phyloP scores from a whole-genome alignment of 2,329 filamentous ascomycete species.

The Verticillium nonalfalfae region DNA sequence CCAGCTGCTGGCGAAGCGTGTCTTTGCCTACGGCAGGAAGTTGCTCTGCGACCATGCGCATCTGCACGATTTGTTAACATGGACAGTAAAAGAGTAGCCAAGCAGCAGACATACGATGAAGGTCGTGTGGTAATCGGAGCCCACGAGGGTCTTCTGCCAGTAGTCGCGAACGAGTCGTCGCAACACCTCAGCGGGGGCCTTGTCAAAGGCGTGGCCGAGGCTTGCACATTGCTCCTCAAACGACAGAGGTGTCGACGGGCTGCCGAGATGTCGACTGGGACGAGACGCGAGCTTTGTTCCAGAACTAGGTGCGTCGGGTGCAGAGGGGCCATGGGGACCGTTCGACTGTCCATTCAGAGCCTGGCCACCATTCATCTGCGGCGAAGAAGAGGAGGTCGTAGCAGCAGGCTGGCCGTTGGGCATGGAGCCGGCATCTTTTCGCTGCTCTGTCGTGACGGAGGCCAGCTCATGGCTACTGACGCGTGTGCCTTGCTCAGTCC shows the following conservation, averaged over 20 bases:
- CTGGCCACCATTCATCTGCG: too few relatives aligned
- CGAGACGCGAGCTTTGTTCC: too few relatives aligned
- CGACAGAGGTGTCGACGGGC: conserved; percentile 11
- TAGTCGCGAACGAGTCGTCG: conserved; percentile 42
- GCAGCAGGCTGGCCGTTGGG: too few relatives aligned
- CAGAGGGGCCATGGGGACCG: conserved; percentile 16
- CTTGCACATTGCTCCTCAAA: conserved; percentile 31
- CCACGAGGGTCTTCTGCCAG: conserved; percentile 42
- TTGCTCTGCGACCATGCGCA: not conserved
- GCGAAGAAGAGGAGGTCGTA: too few relatives aligned
- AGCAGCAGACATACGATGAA: conserved; percentile 39
- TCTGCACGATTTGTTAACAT: conserved; percentile 17
- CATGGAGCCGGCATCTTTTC: too few relatives aligned
- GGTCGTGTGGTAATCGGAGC: conserved; percentile 44
- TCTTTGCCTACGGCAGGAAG: not conserved
- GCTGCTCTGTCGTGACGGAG: conserved; percentile 15
- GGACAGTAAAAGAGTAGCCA: not conserved
- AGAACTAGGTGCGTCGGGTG: too few relatives aligned
- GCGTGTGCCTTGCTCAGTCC: not conserved
- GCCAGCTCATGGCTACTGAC: not conserved
- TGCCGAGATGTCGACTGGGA: too few relatives aligned
- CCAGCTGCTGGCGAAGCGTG: not conserved
- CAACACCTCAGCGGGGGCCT: conserved; percentile 35
- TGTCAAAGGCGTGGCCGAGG: conserved; percentile 31
- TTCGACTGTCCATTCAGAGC: too few relatives aligned